Conservation (phyloP, 192 early-diverging fungal species). For the Coemansia sp. region DNA sequence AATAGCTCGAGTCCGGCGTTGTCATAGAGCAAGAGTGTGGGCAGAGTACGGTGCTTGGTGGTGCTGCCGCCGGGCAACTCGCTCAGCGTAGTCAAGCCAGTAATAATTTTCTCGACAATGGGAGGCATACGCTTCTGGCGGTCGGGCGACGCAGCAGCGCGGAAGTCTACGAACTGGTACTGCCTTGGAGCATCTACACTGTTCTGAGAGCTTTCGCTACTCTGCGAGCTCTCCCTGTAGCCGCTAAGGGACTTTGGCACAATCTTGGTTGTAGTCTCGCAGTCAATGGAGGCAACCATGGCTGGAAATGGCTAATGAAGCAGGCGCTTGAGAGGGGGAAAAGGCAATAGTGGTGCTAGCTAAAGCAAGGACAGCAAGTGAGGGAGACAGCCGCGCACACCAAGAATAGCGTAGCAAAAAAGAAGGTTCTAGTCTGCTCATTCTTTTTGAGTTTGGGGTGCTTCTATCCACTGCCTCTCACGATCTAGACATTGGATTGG, state of each 20-base stretch:
- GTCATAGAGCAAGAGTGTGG: slow-evolving; percentile 85
- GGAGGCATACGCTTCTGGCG: slow-evolving; percentile 12
- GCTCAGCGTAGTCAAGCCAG: slow-evolving; percentile 16
- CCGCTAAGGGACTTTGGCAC: neutral
- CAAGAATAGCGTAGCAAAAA: neutral
- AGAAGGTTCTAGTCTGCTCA: too few relatives aligned
- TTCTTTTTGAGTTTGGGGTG: neutral
- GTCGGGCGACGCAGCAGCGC: slow-evolving; percentile 5
- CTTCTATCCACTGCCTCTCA: neutral
- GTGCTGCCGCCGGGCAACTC: slow-evolving; percentile 16
- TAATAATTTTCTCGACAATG: slow-evolving; percentile 22
- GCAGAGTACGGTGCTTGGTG: slow-evolving; percentile 34
- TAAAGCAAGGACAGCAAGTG: neutral
- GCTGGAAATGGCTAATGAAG: neutral
- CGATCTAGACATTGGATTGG: neutral
- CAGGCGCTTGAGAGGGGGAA: neutral
- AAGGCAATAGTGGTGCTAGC: neutral
- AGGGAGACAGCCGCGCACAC: neutral
- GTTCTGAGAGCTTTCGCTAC: neutral
- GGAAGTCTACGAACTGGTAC: slow-evolving; percentile 33
- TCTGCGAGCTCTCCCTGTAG: neutral
- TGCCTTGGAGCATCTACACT: neutral
- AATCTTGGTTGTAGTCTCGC: neutral
- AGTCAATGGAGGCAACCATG: slow-evolving; percentile 6
- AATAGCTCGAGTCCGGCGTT: slow-evolving; percentile 80